phyloP scores from a whole-genome alignment of 305 asterid species.

The Salvia sclarea region DNA sequence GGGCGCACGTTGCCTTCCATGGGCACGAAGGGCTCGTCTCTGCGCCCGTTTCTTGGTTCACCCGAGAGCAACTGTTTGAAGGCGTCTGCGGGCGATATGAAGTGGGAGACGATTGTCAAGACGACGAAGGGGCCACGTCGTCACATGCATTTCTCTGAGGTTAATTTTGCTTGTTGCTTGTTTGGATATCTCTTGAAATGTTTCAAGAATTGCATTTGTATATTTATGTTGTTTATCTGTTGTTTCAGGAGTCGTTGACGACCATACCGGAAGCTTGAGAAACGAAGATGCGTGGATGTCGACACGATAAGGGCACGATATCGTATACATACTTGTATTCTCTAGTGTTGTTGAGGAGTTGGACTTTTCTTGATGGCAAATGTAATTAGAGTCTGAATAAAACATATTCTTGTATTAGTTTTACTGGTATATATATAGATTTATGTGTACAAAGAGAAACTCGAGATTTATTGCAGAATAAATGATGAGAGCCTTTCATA shows the following conservation, averaged over 20 bases:
- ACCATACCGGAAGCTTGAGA: constrained; percentile 52
- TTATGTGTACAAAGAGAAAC: constrained; percentile 27
- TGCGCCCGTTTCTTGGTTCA: constrained; percentile 33
- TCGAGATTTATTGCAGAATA: constrained; percentile 18
- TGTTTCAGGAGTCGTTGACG: constrained; percentile 50
- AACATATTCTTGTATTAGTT: constrained; percentile 15
- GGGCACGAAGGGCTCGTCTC: constrained; percentile 34
- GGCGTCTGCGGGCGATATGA: constrained; percentile 33
- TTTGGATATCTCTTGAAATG: not conserved
- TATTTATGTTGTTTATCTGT: not conserved
- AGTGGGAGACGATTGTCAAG: constrained; percentile 54
- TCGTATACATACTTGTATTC: not conserved
- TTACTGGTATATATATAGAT: constrained; percentile 17
- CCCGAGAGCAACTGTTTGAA: constrained; percentile 30
- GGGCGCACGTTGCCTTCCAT: constrained; percentile 63
- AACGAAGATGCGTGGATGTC: not conserved
- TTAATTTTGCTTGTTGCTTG: constrained; percentile 22
- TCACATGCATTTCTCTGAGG: constrained; percentile 44
- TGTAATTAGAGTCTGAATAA: constrained; percentile 25
- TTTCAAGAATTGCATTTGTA: not conserved
- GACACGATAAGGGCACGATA: not conserved
- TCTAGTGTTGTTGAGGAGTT: constrained; percentile 16
- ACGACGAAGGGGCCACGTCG: constrained; percentile 40
- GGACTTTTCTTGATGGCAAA: not conserved
- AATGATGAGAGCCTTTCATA: constrained; percentile 20